Base-by-base conservation (phyloP, 177 flowering plant genomes). In the Vitis hybrid region DNA sequence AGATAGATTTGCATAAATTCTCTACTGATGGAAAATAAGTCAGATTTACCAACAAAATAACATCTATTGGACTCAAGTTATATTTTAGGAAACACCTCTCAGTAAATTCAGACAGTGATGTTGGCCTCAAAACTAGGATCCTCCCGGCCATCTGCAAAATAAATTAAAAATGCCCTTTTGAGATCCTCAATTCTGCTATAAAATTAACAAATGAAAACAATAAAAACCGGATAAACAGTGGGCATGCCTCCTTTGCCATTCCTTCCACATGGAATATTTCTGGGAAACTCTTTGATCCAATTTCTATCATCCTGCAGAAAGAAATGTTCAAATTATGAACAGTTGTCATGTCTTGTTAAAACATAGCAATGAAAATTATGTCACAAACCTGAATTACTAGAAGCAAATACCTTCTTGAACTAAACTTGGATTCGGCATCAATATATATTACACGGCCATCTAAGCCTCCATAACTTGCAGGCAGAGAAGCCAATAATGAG, bases 391-490 rank as follows among this genome's bases (percentile, higher is more conserved):
- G 19, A 59, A 40, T 12, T 4, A 49, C 24, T 18, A 13, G 56
- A 61, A 52, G 50, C 55, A 51, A 8, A 17, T 78, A 93, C 97
- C 98, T 88, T 86, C 77, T 88, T 71, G 97, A 89, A 78, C 89
- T 87, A 69, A 93, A 91, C 67, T 91, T 93, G 58, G 93, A 88
- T 77, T 91, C 97, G 15, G 84, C 85, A 75, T 93, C 97, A 70
- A 93, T 83, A 67, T 93, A 90, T 62, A 93, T 83, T 27, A 87
- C 92, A 69, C 65, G 88, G 21, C 97, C 97, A 82, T 85, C 81
- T 76, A 93, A 74, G 57, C 95, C 97, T 74, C 97, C 98, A 82
- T 70, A 82, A 72, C 69, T 74, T 52, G 75, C 14, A 35, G 97
- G 98, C 57, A 93, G 70, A 46, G 97, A 83, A 67, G 93, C 98